Evolutionary conservation across 257 asterid genomes (phyloP).

Genomic region (Anisodus acutangulus): DNA sequence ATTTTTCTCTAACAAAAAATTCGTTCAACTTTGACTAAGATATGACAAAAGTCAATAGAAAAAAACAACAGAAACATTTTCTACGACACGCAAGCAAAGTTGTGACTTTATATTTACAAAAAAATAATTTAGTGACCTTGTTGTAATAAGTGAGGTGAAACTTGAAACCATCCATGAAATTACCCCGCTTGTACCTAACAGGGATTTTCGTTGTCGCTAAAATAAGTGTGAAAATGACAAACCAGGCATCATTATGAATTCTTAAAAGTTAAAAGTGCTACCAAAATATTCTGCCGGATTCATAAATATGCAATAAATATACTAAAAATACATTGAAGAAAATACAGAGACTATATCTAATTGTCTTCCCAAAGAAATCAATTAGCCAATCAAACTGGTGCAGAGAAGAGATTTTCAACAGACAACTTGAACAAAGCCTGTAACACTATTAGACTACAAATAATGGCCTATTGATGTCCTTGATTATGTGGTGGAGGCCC

Average conservation of each 20-base stretch:
- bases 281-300: background rate
- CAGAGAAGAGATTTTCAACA: background rate
- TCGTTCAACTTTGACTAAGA: no score
- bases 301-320: background rate
- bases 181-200: background rate
- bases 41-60: background rate
- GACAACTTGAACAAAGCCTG: slow-evolving; percentile 13
- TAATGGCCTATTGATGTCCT: slow-evolving; percentile 53
- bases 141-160: no score
- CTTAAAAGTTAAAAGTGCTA: background rate
- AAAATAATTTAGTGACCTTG: background rate
- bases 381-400: background rate
- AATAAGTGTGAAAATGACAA: background rate
- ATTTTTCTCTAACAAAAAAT: no score
- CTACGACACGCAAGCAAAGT: background rate
- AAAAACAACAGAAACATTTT: background rate
- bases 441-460: background rate
- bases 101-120: background rate
- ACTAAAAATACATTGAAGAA: background rate
- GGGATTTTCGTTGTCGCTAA: background rate
- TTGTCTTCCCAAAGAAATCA: background rate
- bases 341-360: background rate
- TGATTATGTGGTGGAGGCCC: slow-evolving; percentile 96
- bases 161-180: background rate
- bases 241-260: slow-evolving; percentile 13